Percentiles rank a stretch among this genome's conserved stretches.
Evolutionary conservation across 129 eudicot genomes (phyloP).

Genomic region (Flaveria brownii): DNA sequence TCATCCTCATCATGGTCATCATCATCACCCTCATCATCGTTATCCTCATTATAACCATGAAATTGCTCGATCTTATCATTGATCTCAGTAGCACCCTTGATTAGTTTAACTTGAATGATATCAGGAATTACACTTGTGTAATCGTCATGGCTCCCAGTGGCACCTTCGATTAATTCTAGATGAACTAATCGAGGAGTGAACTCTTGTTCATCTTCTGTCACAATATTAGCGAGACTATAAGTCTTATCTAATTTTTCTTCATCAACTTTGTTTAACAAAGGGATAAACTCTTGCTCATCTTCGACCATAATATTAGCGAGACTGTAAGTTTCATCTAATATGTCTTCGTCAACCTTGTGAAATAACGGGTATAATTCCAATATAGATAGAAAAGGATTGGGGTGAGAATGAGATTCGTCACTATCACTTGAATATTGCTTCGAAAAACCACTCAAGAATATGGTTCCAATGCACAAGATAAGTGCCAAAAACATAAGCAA

Average conservation of each 20-base stretch:
- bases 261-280: background rate
- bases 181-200: constrained; percentile 16
- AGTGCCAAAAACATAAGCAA: constrained; percentile 29
- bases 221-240: constrained; percentile 7
- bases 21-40: constrained; percentile 31
- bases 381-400: constrained; percentile 5
- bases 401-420: constrained; percentile 1
- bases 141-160: constrained; percentile 24
- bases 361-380: constrained; percentile 21
- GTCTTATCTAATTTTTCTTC: constrained; percentile 15
- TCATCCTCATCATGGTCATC: constrained; percentile 19
- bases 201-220: background rate
- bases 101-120: constrained; percentile 21
- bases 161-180: constrained; percentile 6
- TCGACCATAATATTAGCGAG: background rate
- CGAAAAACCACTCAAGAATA: constrained; percentile 10
- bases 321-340: constrained; percentile 15
- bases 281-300: background rate
- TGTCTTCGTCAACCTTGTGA: constrained; percentile 20
- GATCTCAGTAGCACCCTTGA: constrained; percentile 20
- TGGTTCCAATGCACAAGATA: constrained; percentile 22
- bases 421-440: constrained; percentile 23
- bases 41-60: constrained; percentile 38
- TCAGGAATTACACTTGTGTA: constrained; percentile 7
- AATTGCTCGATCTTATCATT: constrained; percentile 21